Evolutionary conservation across 2,329 filamentous ascomycete genomes (phyloP), one percentile per base, ranked within the genome.

Genomic region (Monosporascus ibericus): DNA sequence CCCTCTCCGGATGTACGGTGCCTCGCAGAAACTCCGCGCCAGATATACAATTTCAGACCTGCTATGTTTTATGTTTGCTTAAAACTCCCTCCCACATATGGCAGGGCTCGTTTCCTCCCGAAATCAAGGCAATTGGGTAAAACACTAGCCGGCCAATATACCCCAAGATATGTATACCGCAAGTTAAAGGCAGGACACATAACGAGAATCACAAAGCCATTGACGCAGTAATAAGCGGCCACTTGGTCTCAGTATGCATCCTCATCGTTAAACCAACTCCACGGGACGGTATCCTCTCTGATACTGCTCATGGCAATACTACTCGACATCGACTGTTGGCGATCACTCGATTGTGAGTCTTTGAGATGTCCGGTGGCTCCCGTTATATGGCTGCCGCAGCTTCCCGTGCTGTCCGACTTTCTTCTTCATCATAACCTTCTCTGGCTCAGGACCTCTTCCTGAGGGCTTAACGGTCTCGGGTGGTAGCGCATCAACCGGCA

Each of bases 401-500:
- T 68, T 62, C 48, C 65, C 68, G 44, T 58, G 58, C 56, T 71
- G 63, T 44, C 63, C 65, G 2, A 62, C 63, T 54, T 66, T 68
- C 56, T 66, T 68, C 56, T 67, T 70, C 52, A 63, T 65, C 14
- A 69, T 60, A 15, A 72, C 63, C 50, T 76, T 71, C 61, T 80
- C 77, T 3, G 77, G 73, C 18, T 70, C 70, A n/a, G 72, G 70
- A 2, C 76, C 73, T 17, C 50, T 52, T 11, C 70, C 67, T 24
- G 70, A 72, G 18, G 75, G 76, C 44, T 71, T 77, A 48, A 76
- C 76, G 14, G 72, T 74, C 22, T 72, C 68, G 7, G 65, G 61
- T 8, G 77, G 77, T 30, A 80, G 68, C 18, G 70, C 71, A 5
- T 71, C 72, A 25, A 74, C 68, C 1, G 76, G 75, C 2, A 75